Conservation (phyloP, 2,329 filamentous ascomycete species). For the Sclerotinia trifoliorum region DNA sequence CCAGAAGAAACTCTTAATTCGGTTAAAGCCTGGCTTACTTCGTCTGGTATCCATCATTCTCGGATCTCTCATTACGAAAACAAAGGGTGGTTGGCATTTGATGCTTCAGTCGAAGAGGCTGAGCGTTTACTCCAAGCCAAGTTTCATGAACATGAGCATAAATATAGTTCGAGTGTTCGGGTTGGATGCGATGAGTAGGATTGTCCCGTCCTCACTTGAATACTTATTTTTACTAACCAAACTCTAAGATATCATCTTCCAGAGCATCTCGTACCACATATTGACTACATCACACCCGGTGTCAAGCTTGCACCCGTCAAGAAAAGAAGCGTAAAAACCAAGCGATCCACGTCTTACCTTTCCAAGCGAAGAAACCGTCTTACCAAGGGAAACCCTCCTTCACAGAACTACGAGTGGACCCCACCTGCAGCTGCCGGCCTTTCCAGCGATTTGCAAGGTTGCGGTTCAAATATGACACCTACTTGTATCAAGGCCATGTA, state of each 20-base stretch:
- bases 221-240: not conserved
- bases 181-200: slow-evolving; percentile 41
- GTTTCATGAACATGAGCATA: slow-evolving; percentile 41
- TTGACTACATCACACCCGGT: slow-evolving; percentile 50
- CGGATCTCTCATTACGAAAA: slow-evolving; percentile 40
- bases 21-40: slow-evolving; percentile 41
- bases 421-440: slow-evolving; percentile 16
- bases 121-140: slow-evolving; percentile 41
- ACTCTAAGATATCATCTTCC: slow-evolving; percentile 44
- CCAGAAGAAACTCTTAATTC: slow-evolving; percentile 30
- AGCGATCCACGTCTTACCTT: slow-evolving; percentile 19
- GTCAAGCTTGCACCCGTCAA: slow-evolving; percentile 39
- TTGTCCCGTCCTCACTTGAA: not conserved
- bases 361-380: slow-evolving; percentile 16
- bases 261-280: slow-evolving; percentile 43
- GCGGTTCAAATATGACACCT: slow-evolving; percentile 28
- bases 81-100: slow-evolving; percentile 42
- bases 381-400: not conserved
- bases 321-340: slow-evolving; percentile 26
- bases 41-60: slow-evolving; percentile 37
- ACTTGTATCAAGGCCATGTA: slow-evolving; percentile 38
- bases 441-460: slow-evolving; percentile 24
- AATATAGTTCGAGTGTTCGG: slow-evolving; percentile 30
- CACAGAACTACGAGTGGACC: not conserved
- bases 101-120: slow-evolving; percentile 40